Base-by-base conservation (phyloP, 1,284 basidiomycete genomes). In the Apiotrichum veenhuisii region DNA sequence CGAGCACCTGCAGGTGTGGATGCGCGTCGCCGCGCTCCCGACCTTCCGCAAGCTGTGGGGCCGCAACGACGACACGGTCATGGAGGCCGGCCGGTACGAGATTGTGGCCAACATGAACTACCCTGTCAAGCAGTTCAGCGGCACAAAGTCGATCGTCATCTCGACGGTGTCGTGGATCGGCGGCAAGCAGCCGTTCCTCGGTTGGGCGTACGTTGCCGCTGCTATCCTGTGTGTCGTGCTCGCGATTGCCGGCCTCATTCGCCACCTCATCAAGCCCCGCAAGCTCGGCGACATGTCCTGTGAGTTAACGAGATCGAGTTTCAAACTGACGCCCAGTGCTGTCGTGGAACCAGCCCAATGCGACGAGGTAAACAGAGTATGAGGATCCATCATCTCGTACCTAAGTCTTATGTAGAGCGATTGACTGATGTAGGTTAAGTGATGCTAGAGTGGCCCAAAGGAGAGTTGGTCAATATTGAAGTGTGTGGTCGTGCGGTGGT, bases 1-100 rank as follows among this genome's bases (percentile, higher is more conserved):
- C 73, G 91, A 98, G 76, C 94, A 93, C 72, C 98, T 99, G 81
- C 93, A 97, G 78, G 94, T 98, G 67, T 99, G 96, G 96, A 99
- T 99, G 96, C 85, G 95, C 59, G 95, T 92, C 2, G 91, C 96
- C 1, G 95, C 94, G 23, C 79, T 98, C 54, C 95, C 96, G 1
- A 97, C 94, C 1, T 98, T 99, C 79, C 86, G 91, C 43, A 98
- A 98, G 78, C 80, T 98, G 22, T 98, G 89, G 74, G 92, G 87
- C 27, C 82, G 96, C 59, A 98, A 98, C 75, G 95, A 98, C 70
- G 75, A 83, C 30, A 81, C 86, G 33, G 79, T 79, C 40, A 86
- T 99, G 82, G 66, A 70, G 12, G 81, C 84, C 47, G 96, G 93
- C 7, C 81, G 78, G 38, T 98, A 98, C 74, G 78, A 83, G 63